Evolutionary conservation across 495 filamentous ascomycete genomes (phyloP), one percentile per base, ranked within the genome.

Genomic region (Penicillium paxilli): DNA sequence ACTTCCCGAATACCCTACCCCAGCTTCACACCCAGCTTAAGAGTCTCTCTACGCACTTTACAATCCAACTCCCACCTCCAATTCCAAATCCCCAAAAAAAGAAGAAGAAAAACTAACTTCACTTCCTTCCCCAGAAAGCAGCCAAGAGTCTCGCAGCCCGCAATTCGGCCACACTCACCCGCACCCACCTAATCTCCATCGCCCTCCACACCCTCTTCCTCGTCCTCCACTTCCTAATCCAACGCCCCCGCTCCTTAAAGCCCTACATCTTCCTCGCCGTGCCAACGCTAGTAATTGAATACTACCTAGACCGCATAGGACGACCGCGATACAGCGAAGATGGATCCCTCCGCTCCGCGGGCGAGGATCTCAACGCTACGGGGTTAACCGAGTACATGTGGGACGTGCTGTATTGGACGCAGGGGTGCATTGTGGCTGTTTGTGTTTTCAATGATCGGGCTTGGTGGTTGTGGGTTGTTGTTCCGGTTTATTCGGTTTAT

Each of bases 351-450:
- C 83, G 83, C 57, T 82, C 78, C 12, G 77, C 87, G 0, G 94
- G 94, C 16, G 93, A 98, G 67, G 94, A 98, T 68, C 80, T 98
- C 21, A 86, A 89, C 23, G 90, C 91, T 0, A 83, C 87, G 22
- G 94, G 94, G 0, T 74, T 98, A 70, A 98, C 92, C 7, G 94
- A 98, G 71, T 98, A 92, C 73, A 89, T 97, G 87, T 98, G 93
- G 81, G 94, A 98, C 75, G 80, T 96, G 22, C 76, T 97, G 28
- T 98, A 96, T 79, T 92, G 94, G 73, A 92, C 90, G 1, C 91
- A 89, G 86, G 83, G 78, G 17, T 86, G 83, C 21, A 75, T 90
- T 24, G 70, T 81, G 7, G 70, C 83, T 6, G 89, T 82, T 2
- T 84, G 83, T 10, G 41, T 91, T 4, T 81, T 91, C 44, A 89